These are phyloP conservation scores for Coleophoma crateriformis DNA, from an alignment of 2,329 filamentous ascomycete genomes.

Conservation along the genomic window DNA sequence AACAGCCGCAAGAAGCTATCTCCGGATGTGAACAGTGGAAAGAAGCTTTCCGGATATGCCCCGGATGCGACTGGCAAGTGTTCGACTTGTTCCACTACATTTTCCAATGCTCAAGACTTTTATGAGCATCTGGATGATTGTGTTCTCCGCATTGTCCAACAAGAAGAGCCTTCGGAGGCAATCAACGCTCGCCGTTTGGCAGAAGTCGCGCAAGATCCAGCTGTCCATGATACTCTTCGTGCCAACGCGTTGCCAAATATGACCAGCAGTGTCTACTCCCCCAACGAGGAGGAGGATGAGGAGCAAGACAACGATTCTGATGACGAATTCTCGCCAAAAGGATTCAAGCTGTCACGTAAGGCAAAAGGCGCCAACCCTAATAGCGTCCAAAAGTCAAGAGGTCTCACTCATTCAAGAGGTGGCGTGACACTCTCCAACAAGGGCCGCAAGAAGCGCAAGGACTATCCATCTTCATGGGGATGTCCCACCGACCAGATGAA, in stretches of 20 bases:
- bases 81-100: slow-evolving; percentile 83
- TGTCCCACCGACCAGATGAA: slow-evolving; percentile 91
- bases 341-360: slow-evolving; percentile 36
- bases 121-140: slow-evolving; percentile 90
- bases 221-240: slow-evolving; percentile 56
- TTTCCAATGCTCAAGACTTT: slow-evolving; percentile 87
- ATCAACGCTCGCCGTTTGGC: slow-evolving; percentile 63
- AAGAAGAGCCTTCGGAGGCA: slow-evolving; percentile 64
- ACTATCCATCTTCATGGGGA: slow-evolving; percentile 92
- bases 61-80: slow-evolving; percentile 80
- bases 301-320: slow-evolving; percentile 50
- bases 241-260: slow-evolving; percentile 43
- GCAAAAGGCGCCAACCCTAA: slow-evolving; percentile 31
- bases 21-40: slow-evolving; percentile 24
- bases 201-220: slow-evolving; percentile 58
- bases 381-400: slow-evolving; percentile 61
- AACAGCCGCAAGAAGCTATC: slow-evolving; percentile 73
- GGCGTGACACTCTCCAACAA: slow-evolving; percentile 56
- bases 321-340: slow-evolving; percentile 44
- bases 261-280: slow-evolving; percentile 41
- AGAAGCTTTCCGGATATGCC: slow-evolving; percentile 64
- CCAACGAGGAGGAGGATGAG: slow-evolving; percentile 40
- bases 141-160: slow-evolving; percentile 65
- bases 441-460: slow-evolving; percentile 84
- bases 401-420: slow-evolving; percentile 73